Percentiles rank a stretch among this genome's conserved stretches.
phyloP scores from a whole-genome alignment of 805 yeast species.

The Phaffomyces opuntiae region DNA sequence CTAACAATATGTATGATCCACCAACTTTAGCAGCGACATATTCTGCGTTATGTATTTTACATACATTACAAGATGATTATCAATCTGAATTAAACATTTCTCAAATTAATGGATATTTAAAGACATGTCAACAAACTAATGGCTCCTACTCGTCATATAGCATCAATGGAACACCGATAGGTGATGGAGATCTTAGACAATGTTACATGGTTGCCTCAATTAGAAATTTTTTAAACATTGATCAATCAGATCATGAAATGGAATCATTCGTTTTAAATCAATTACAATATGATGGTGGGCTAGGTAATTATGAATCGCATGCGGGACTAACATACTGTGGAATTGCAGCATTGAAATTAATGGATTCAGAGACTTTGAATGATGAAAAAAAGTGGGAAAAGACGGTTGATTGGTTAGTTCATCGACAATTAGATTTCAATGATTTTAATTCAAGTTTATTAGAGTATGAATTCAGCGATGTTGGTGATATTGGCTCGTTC shows the following conservation, averaged over 20 bases:
- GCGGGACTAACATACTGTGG: conserved; percentile 88
- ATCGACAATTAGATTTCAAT: conserved; percentile 48
- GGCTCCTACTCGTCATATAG: conserved; percentile 52
- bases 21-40: conserved; percentile 71
- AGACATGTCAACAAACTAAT: conserved; percentile 48
- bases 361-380: conserved; percentile 22
- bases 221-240: conserved; percentile 35
- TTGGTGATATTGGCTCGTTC: conserved; percentile 63
- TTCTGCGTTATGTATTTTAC: conserved; percentile 57
- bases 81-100: conserved; percentile 29
- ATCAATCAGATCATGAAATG: conserved; percentile 21
- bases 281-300: conserved; percentile 59
- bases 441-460: conserved; percentile 19
- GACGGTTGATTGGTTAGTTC: conserved; percentile 54
- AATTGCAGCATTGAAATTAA: conserved; percentile 47
- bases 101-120: conserved; percentile 47
- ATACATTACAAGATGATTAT: conserved; percentile 41
- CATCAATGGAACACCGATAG: conserved; percentile 32
- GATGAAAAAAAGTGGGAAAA: conserved; percentile 23
- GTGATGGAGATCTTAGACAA: conserved; percentile 66
- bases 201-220: conserved; percentile 69
- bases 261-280: conserved; percentile 30
- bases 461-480: conserved; percentile 33
- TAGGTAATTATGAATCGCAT: conserved; percentile 69
- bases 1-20: conserved; percentile 37